phyloP scores from a whole-genome alignment of 495 filamentous ascomycete genomes.

The Pseudoneurospora amorphoporcata region DNA sequence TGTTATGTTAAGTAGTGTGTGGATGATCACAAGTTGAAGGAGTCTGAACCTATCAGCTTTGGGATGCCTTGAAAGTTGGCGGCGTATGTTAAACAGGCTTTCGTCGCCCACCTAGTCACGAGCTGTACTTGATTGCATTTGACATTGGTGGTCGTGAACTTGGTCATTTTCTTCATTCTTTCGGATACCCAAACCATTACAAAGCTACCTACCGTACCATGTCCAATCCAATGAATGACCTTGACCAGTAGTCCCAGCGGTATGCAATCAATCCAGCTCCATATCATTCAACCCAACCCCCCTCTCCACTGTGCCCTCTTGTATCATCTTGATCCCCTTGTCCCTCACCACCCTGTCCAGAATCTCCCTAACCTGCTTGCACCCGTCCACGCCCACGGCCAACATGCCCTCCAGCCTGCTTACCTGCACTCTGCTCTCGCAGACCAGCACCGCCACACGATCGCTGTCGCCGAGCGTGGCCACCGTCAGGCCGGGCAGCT shows the following conservation, averaged over 20 bases:
- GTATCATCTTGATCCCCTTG: constrained; percentile 54
- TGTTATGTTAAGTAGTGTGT: neutral
- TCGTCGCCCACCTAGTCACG: neutral
- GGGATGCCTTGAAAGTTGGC: neutral
- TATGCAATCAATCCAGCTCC: constrained; percentile 29
- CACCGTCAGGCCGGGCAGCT: constrained; percentile 80
- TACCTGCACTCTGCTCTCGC: constrained; percentile 75
- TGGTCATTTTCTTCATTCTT: neutral
- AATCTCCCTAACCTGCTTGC: constrained; percentile 71
- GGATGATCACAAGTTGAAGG: neutral
- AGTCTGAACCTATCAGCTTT: neutral
- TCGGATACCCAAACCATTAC: neutral
- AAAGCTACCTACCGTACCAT: neutral
- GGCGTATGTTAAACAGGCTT: neutral
- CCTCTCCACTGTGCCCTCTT: constrained; percentile 42
- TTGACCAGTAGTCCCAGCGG: neutral
- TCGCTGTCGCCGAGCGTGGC: constrained; percentile 64
- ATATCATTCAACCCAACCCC: constrained; percentile 31
- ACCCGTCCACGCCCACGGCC: constrained; percentile 84
- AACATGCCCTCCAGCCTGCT: constrained; percentile 81
- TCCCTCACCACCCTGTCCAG: constrained; percentile 58
- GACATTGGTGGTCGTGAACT: neutral
- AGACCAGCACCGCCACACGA: constrained; percentile 65
- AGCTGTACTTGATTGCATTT: neutral
- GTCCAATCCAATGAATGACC: neutral